These are phyloP conservation scores for Colletotrichum sp. DNA, from an alignment of 2,329 filamentous ascomycete species.

Conservation along the genomic window DNA sequence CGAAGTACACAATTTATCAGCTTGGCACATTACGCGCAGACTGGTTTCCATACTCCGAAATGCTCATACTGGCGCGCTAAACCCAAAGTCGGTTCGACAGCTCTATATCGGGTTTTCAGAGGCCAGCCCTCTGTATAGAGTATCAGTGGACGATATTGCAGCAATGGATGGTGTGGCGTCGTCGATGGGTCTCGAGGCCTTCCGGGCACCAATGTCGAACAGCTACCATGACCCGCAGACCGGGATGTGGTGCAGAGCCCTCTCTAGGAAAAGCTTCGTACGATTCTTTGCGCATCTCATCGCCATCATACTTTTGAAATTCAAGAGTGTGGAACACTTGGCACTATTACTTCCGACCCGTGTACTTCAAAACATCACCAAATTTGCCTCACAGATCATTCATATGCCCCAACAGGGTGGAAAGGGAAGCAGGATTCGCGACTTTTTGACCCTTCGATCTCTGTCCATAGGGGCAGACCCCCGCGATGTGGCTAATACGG, in stretches of 20 bases:
- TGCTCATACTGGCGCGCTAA: not conserved
- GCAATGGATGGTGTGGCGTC: not conserved
- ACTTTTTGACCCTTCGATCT: not conserved
- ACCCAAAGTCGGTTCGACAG: not conserved
- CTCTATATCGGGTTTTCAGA: not conserved
- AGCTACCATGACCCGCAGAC: not conserved
- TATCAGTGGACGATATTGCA: not conserved
- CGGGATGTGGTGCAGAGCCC: not conserved
- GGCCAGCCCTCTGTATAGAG: rapidly evolving
- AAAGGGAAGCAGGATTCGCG: not conserved
- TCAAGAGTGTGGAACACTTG: not conserved
- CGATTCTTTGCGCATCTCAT: not conserved
- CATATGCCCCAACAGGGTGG: not conserved
- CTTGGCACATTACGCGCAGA: not conserved
- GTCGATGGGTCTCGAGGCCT: not conserved
- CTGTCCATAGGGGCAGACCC: not conserved
- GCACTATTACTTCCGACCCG: not conserved
- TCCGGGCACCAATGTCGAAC: not conserved
- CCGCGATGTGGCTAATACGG: rapidly evolving
- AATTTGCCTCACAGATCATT: not conserved
- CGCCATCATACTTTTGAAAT: not conserved
- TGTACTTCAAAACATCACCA: not conserved
- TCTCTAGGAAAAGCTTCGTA: not conserved
- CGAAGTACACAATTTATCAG: not conserved
- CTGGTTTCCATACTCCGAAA: not conserved